phyloP scores from a whole-genome alignment of 2,329 filamentous ascomycete species.

The Monosporascus sp. region DNA sequence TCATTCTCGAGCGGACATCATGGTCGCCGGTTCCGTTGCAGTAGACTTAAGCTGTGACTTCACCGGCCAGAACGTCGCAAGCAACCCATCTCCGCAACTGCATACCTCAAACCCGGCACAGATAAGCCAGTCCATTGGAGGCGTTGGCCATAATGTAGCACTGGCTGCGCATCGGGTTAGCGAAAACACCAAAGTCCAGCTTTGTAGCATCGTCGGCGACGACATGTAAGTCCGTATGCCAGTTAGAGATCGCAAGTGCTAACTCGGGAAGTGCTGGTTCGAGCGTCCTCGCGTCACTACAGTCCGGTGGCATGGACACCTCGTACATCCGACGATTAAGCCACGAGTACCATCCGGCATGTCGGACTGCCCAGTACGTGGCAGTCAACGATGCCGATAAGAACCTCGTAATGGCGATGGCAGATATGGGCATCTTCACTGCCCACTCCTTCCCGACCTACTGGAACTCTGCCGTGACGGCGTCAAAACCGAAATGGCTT shows the following conservation, averaged over 20 bases:
- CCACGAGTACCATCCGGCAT: constrained; percentile 41
- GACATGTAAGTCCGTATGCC: constrained; percentile 52
- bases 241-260: constrained; percentile 1
- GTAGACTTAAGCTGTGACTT: constrained; percentile 86
- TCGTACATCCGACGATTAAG: constrained; percentile 56
- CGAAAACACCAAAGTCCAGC: constrained; percentile 54
- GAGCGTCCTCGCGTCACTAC: constrained; percentile 63
- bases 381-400: constrained; percentile 81
- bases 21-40: constrained; percentile 87
- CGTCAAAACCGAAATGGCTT: constrained; percentile 64
- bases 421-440: constrained; percentile 87
- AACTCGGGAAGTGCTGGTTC: constrained; percentile 57
- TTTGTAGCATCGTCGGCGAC: constrained; percentile 77
- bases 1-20: constrained; percentile 50
- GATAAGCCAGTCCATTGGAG: constrained; percentile 80
- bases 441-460: constrained; percentile 44
- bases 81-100: constrained; percentile 41
- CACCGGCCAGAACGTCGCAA: constrained; percentile 21
- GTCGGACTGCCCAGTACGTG: constrained; percentile 83
- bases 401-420: constrained; percentile 87
- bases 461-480: constrained; percentile 56
- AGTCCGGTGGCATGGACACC: constrained; percentile 58
- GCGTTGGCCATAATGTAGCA: constrained; percentile 89
- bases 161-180: constrained; percentile 69
- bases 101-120: constrained; percentile 82